Evolutionary conservation across 2,329 filamentous ascomycete genomes (phyloP).

Genomic region (Delphinella strobiligena): DNA sequence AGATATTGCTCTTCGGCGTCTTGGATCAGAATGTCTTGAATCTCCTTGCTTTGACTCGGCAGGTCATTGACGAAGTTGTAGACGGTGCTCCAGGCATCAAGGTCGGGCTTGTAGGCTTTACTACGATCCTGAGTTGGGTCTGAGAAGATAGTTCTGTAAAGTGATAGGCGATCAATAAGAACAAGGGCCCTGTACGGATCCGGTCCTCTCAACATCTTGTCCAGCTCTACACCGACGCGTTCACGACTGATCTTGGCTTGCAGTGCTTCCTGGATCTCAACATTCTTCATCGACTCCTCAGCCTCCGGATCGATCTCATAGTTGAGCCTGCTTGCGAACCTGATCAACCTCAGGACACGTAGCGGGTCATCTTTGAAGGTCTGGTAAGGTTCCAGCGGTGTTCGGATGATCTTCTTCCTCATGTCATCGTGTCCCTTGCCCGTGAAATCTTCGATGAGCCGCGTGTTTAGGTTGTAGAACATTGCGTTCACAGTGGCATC

Average conservation of each 20-base stretch:
- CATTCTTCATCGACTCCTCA: constrained; percentile 61
- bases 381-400: constrained; percentile 75
- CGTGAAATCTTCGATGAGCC: constrained; percentile 74
- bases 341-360: constrained; percentile 71
- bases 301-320: constrained; percentile 66
- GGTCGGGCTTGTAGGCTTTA: constrained; percentile 44
- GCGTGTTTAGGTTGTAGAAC: constrained; percentile 84
- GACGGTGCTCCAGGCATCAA: constrained; percentile 46
- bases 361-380: constrained; percentile 93
- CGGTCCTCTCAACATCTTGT: constrained; percentile 79
- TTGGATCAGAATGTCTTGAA: constrained; percentile 36
- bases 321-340: constrained; percentile 74
- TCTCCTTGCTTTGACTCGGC: constrained; percentile 12
- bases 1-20: constrained; percentile 56
- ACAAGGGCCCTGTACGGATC: constrained; percentile 50
- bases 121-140: constrained; percentile 42
- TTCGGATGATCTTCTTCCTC: constrained; percentile 59
- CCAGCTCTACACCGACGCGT: constrained; percentile 72
- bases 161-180: constrained; percentile 52
- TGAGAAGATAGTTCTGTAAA: constrained; percentile 65
- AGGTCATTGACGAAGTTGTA: constrained; percentile 51
- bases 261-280: constrained; percentile 68
- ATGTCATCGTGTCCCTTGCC: constrained; percentile 63
- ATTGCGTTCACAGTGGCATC: constrained; percentile 93
- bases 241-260: constrained; percentile 84